Base-by-base conservation (phyloP, 2,329 filamentous ascomycete species). In the Ophiostoma quercus region DNA sequence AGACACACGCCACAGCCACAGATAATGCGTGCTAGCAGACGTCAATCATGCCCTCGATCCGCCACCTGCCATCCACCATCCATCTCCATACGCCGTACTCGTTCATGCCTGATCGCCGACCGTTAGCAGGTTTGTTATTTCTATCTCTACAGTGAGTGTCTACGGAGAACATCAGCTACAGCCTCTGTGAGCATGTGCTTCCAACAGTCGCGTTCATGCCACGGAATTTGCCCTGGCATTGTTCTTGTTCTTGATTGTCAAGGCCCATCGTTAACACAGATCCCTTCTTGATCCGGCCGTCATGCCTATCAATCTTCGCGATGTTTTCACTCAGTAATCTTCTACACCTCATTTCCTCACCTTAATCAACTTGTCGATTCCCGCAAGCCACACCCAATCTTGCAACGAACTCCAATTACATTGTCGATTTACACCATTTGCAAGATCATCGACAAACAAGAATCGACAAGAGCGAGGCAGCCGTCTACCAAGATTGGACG, bases 101-200 rank as follows among this genome's bases (percentile, higher is more conserved):
- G 22, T 57, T 57, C 22, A 57, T 57, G 51, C 51, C 22, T 57
- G 51, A 57, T 57, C 51, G 51, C n/a, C 51, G 51, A 25, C 51
- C 51, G n/a, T 57, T 57, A 14, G 12, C 11, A 57, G 51, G 7
- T 25, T 51, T 57, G 22, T 8, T 47, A 14, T 41, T 41, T 41
- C 16, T 47, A 16, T 19, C 2, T 47, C 43, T 47, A 47, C 14
- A 19, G 43, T 19, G 25, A 29, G 25, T 29, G 25, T 29, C 25
- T 29, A 29, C 25, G 25, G 2, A 29, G 25, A 29, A 7, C 7
- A n/a, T 34, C 5, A 47, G 16, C 43, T 57, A 7, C 8, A 29
- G 25, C 34, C 34, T 57, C n/a, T 22, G 51, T 57, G 51, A 25
- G 12, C 43, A 47, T 47, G 22, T 25, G 51, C 51, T 57, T 25